These are phyloP conservation scores for Talaromyces ruber DNA, from an alignment of 495 filamentous ascomycete species.

Conservation along the genomic window DNA sequence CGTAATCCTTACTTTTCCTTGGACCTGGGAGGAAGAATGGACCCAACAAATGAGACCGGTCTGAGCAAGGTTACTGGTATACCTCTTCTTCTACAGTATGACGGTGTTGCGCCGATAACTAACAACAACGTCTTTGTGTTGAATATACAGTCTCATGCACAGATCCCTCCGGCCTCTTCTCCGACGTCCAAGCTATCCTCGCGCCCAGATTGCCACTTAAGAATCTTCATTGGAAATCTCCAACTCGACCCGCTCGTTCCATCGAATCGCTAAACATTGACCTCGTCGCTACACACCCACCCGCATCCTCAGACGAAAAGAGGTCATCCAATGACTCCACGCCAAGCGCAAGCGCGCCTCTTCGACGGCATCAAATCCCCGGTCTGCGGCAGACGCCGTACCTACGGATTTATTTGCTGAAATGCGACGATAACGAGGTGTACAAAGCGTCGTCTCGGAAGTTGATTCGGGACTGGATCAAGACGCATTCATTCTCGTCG, in stretches of 20 bases:
- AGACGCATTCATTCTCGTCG: constrained; percentile 52
- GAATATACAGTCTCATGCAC: constrained; percentile 53
- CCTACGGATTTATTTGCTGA: constrained; percentile 77
- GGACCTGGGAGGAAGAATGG: constrained; percentile 27
- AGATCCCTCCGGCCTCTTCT: constrained; percentile 82
- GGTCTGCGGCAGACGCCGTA: constrained; percentile 91
- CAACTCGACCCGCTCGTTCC: constrained; percentile 78
- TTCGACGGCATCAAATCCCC: constrained; percentile 89
- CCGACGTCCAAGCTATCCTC: constrained; percentile 67
- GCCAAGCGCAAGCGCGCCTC: constrained; percentile 28
- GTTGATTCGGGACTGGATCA: constrained; percentile 84
- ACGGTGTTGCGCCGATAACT: background rate
- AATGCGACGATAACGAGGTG: constrained; percentile 89
- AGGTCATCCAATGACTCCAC: constrained; percentile 25
- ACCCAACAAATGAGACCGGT: constrained; percentile 34
- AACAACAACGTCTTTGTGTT: constrained; percentile 6
- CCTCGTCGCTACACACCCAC: constrained; percentile 51
- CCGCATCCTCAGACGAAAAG: constrained; percentile 13
- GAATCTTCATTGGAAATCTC: constrained; percentile 95
- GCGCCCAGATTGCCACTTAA: constrained; percentile 75
- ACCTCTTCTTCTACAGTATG: background rate
- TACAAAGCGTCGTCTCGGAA: constrained; percentile 77
- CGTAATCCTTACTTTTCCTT: background rate
- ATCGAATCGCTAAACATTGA: constrained; percentile 90
- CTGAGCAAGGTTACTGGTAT: constrained; percentile 46